Evolutionary conservation across 257 asterid genomes (phyloP), one percentile per base, ranked within the genome.

Genomic region (Rubia yunnanensis): DNA sequence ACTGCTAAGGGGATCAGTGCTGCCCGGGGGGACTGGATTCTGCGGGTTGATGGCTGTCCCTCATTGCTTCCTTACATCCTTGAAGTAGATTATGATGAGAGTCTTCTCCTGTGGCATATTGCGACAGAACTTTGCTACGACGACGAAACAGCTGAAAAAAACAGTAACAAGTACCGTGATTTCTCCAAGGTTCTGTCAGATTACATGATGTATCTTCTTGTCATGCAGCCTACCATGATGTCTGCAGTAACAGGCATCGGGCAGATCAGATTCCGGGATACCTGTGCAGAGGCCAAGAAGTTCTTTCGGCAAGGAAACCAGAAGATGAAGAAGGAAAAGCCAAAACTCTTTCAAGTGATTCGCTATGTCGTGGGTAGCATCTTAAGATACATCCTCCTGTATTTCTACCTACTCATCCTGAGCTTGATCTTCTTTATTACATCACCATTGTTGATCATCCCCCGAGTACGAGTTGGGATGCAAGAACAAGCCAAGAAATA

Each of bases 171-270:
- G 22, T 18, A 63, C 73, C 35, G 65, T 7, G 61, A 66, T 0
- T 44, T 73, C 63, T 77, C 85, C 26, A 83, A 81, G 82, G n/a
- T 72, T 26, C 83, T 86, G 10, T 83, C 87, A 0, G 87, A 81
- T 36, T 86, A 81, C 71, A 83, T 86, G 88, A n/a, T 83, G 28
- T 81, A 80, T 57, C 83, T 83, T 15, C 74, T 83, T n/a, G 70
- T 86, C 7, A 76, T 82, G 83, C 81, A 82, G 82, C 88, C 86
- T 0, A 70, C 79, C 1, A 63, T 83, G 87, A 75, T 80, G 82
- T 72, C 86, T 5, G 73, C 76, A 17, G 88, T 86, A 28, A 83
- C 82, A 1, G 94, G 89, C 0, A 82, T 86, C 5, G 85, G 83
- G 1, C 82, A 86, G 20, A 76, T 79, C 52, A 71, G 90, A 10